These are phyloP conservation scores for Aspergillus pseudoviridinutans DNA, from an alignment of 2,329 filamentous ascomycete genomes.

Conservation along the genomic window DNA sequence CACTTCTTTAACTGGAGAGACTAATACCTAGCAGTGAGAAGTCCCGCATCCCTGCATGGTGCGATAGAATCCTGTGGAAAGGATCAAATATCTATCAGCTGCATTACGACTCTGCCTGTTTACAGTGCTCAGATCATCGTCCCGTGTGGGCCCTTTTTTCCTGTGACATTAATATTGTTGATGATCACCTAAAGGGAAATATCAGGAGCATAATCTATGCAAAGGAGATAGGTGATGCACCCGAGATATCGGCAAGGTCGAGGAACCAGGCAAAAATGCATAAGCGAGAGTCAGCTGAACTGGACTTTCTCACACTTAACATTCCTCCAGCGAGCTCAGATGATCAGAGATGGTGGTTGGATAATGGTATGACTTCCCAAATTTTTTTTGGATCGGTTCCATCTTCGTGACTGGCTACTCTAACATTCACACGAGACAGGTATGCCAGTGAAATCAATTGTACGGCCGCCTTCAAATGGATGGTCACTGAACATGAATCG, in stretches of 20 bases:
- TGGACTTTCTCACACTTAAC: conserved; percentile 78
- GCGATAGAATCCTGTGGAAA: conserved; percentile 85
- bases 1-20: neutral
- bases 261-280: conserved; percentile 23
- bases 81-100: conserved; percentile 78
- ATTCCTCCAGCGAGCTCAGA: conserved; percentile 62
- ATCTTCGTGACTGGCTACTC: conserved; percentile 7
- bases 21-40: conserved; percentile 67
- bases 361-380: conserved; percentile 46
- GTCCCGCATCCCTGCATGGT: conserved; percentile 92
- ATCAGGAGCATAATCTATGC: conserved; percentile 74
- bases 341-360: conserved; percentile 62
- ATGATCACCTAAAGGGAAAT: conserved; percentile 67
- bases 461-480: conserved; percentile 61
- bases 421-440: conserved; percentile 35
- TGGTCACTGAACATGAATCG: conserved; percentile 68
- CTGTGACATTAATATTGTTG: conserved; percentile 74
- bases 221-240: conserved; percentile 60
- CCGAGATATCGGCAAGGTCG: conserved; percentile 35
- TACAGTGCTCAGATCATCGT: conserved; percentile 92
- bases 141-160: conserved; percentile 89
- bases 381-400: neutral
- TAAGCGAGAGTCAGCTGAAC: conserved; percentile 76
- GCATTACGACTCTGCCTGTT: conserved; percentile 74
- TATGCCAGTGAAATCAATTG: conserved; percentile 68